Conservation (phyloP, 768 basidiomycete species). For the Gautieria morchelliformis region DNA sequence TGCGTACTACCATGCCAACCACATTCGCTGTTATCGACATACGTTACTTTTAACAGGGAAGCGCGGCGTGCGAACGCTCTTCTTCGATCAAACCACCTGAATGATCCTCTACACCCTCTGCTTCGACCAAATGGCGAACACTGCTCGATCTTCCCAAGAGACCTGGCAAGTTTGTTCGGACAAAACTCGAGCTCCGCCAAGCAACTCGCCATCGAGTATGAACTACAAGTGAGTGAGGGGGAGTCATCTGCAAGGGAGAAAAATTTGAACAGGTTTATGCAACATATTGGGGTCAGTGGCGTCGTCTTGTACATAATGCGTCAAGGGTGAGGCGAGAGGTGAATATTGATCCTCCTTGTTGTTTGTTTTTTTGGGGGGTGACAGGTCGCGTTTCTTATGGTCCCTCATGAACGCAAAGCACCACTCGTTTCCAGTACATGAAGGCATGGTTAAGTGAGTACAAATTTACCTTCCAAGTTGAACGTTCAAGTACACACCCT, state of each 20-base stretch:
- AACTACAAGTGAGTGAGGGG: slow-evolving; percentile 17
- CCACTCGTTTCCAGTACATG: neutral
- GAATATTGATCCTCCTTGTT: neutral
- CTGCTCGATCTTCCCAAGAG: slow-evolving; percentile 39
- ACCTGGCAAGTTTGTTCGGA: slow-evolving; percentile 35
- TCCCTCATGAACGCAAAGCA: slow-evolving; percentile 6
- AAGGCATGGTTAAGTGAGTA: neutral
- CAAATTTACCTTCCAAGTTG: neutral
- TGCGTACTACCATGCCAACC: slow-evolving; percentile 19
- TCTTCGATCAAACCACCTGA: slow-evolving; percentile 26
- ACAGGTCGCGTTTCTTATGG: slow-evolving; percentile 9
- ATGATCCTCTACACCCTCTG: slow-evolving; percentile 39
- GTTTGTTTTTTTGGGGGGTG: neutral
- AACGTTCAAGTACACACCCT: neutral
- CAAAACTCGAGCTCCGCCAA: slow-evolving; percentile 32
- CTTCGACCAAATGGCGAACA: slow-evolving; percentile 35
- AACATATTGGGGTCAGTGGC: slow-evolving; percentile 10
- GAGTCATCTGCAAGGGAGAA: slow-evolving; percentile 2
- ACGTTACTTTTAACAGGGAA: slow-evolving; percentile 25
- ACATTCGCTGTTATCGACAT: neutral
- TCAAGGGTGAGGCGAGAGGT: neutral
- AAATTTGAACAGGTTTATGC: slow-evolving; percentile 7
- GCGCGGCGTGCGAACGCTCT: slow-evolving; percentile 34
- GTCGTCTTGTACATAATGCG: slow-evolving; percentile 2
- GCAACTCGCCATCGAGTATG: slow-evolving; percentile 36